phyloP scores from a whole-genome alignment of 1,284 basidiomycete genomes.

The Ceratobasidium papillatum region DNA sequence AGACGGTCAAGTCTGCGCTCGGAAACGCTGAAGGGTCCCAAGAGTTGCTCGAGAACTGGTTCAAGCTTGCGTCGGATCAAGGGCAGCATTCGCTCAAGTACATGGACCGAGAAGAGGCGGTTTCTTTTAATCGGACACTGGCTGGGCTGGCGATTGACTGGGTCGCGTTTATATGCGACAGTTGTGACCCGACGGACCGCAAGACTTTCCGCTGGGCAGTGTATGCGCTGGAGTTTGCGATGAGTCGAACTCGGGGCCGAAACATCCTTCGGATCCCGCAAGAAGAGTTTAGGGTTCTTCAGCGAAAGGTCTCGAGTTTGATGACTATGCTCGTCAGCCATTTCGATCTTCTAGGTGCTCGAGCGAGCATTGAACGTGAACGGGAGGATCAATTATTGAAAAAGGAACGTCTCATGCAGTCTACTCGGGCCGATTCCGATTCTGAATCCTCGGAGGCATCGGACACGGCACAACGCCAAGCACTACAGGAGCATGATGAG shows the following conservation, averaged over 20 bases:
- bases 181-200: constrained; percentile 95
- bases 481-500: constrained; percentile 27
- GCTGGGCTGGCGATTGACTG: constrained; percentile 93
- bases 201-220: constrained; percentile 99
- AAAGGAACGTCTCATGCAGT: constrained; percentile 76
- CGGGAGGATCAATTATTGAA: constrained; percentile 58
- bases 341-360: constrained; percentile 96
- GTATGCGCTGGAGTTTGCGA: constrained; percentile 92
- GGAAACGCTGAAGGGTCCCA: constrained; percentile 72
- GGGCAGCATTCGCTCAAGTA: constrained; percentile 87
- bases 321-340: constrained; percentile 97
- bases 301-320: constrained; percentile 93
- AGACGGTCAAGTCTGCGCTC: constrained; percentile 78
- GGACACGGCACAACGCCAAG: constrained; percentile 19
- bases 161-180: constrained; percentile 98
- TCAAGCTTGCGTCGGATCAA: constrained; percentile 94
- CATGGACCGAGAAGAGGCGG: constrained; percentile 77
- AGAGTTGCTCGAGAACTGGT: constrained; percentile 96
- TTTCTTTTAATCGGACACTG: constrained; percentile 82
- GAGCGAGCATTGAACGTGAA: constrained; percentile 87
- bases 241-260: constrained; percentile 87
- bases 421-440: constrained; percentile 38
- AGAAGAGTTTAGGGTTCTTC: constrained; percentile 88
- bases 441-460: constrained; percentile 8
- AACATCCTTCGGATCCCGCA: constrained; percentile 90